phyloP scores from a whole-genome alignment of 805 yeast species.

The Maudiozyma turicensis region DNA sequence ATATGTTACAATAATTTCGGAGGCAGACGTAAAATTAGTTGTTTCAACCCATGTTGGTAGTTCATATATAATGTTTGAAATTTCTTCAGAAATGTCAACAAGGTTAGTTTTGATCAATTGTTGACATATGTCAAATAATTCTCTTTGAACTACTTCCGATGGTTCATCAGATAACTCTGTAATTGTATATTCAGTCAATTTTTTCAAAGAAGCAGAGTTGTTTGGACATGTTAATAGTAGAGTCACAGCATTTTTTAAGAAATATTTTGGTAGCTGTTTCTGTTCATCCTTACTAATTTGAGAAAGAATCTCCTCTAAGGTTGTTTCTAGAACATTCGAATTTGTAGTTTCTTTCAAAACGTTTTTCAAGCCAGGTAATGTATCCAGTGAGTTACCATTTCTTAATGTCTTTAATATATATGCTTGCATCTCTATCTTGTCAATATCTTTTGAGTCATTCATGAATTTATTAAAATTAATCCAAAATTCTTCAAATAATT shows the following conservation, averaged over 20 bases:
- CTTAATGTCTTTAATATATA: constrained; percentile 13
- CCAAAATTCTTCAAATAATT: constrained; percentile 28
- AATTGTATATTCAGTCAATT: constrained; percentile 13
- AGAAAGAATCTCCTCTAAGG: constrained; percentile 8
- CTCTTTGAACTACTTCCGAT: constrained; percentile 5
- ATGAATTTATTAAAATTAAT: constrained; percentile 18
- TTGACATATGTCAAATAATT: constrained; percentile 5
- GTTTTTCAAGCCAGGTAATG: constrained; percentile 12
- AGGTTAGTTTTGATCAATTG: constrained; percentile 5
- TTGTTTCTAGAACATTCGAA: constrained; percentile 6
- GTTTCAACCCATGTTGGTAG: constrained; percentile 30
- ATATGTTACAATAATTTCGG: constrained; percentile 28
- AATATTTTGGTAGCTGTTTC: constrained; percentile 1
- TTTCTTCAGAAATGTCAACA: constrained; percentile 9
- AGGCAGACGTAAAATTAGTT: constrained; percentile 24
- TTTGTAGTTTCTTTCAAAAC: constrained; percentile 14
- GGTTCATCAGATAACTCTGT: constrained; percentile 10
- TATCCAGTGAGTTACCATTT: constrained; percentile 10
- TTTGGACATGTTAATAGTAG: constrained; percentile 7
- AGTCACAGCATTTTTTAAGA: constrained; percentile 7
- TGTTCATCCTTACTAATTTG: background rate
- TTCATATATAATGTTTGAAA: constrained; percentile 29
- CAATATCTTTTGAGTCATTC: constrained; percentile 1
- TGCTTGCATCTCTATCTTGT: background rate
- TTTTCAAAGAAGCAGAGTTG: constrained; percentile 11